Evolutionary conservation across 2,329 filamentous ascomycete species (phyloP).

Genomic region (Nakataea oryzae): DNA sequence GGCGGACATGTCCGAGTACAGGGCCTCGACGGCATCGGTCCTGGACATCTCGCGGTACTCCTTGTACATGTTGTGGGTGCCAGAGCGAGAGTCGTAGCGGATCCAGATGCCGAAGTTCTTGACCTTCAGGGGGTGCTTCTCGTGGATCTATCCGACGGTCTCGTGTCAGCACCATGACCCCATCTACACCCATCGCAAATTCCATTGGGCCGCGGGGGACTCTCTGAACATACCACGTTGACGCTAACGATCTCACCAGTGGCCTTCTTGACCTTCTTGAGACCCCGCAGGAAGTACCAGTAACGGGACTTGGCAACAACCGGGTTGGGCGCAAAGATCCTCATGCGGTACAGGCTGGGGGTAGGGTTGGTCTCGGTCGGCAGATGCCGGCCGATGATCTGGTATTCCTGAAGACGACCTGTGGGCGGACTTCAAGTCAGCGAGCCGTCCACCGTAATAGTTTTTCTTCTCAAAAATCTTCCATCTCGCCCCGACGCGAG

Average conservation of each 20-base stretch:
- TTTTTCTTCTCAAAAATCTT: background rate
- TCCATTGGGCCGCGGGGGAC: background rate
- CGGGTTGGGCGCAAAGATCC: slow-evolving; percentile 96
- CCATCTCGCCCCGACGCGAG: background rate
- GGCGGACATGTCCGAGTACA: slow-evolving; percentile 99
- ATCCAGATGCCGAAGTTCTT: slow-evolving; percentile 99
- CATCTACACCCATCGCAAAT: background rate
- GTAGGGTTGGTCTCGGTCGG: slow-evolving; percentile 94
- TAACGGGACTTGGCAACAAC: slow-evolving; percentile 99
- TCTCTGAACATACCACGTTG: slow-evolving; percentile 68
- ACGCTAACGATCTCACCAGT: slow-evolving; percentile 98
- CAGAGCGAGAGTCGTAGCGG: slow-evolving; percentile 98
- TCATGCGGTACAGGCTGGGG: slow-evolving; percentile 99
- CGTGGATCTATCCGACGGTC: slow-evolving; percentile 64
- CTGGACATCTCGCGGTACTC: slow-evolving; percentile 99
- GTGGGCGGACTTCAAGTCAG: slow-evolving; percentile 16
- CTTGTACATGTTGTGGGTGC: slow-evolving; percentile 99
- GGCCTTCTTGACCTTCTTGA: slow-evolving; percentile 99
- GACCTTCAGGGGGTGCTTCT: slow-evolving; percentile 99
- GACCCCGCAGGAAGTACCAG: slow-evolving; percentile 99
- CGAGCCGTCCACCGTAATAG: background rate
- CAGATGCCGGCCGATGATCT: slow-evolving; percentile 99
- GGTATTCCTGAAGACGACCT: slow-evolving; percentile 99
- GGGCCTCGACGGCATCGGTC: slow-evolving; percentile 86
- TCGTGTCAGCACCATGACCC: slow-evolving; percentile 7